Conservation (phyloP, 495 filamentous ascomycete genomes). For the Daldinia bambusicola region DNA sequence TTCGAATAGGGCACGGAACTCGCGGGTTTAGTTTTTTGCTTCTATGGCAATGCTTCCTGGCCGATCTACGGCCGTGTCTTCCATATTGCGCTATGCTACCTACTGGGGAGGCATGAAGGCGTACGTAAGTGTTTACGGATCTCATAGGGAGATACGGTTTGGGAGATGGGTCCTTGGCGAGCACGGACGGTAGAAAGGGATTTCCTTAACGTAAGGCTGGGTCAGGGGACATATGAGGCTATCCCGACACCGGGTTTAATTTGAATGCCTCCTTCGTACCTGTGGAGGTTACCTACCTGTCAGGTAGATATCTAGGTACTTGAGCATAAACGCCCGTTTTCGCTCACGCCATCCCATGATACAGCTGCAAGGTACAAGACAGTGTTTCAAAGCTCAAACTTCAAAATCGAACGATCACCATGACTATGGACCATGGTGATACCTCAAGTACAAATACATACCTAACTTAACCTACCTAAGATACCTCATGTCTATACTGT, state of each 20-base stretch:
- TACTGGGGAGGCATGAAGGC: background rate
- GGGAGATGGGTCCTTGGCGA: background rate
- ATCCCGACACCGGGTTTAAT: background rate
- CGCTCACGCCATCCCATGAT: background rate
- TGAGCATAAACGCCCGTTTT: background rate
- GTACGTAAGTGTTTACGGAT: too few species aligned
- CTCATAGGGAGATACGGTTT: too few species aligned
- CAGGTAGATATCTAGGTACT: background rate
- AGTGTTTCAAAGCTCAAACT: background rate
- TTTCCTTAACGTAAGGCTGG: background rate
- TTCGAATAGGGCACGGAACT: too few species aligned
- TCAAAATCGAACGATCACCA: background rate
- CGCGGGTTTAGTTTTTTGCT: too few species aligned
- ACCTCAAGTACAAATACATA: too few species aligned
- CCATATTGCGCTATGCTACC: background rate
- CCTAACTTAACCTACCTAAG: too few species aligned
- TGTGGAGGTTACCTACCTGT: background rate
- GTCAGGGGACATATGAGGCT: background rate
- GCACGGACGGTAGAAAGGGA: background rate
- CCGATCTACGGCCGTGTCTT: background rate
- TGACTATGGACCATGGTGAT: background rate
- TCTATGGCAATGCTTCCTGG: background rate
- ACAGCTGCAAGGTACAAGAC: background rate
- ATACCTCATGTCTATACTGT: too few species aligned
- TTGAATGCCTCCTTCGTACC: too few species aligned